Base-by-base conservation (phyloP, 768 basidiomycete genomes). In the Pleurotus pulmonarius region DNA sequence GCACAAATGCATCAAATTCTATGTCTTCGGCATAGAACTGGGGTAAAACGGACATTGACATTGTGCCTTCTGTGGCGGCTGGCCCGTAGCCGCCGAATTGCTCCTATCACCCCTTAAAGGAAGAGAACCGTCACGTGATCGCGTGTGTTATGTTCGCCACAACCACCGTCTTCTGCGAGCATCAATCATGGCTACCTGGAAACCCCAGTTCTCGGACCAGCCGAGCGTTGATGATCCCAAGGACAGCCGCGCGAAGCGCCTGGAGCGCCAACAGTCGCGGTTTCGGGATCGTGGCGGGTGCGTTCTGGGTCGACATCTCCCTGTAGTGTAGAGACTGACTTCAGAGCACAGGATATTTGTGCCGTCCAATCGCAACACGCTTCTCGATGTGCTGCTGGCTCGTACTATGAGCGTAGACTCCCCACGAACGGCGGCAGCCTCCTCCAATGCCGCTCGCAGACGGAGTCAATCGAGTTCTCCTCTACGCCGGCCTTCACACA, bases 221-320 rank as follows among this genome's bases (percentile, higher is more conserved):
- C 3, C 48, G 26, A 13, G 61, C 60, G 20, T 49, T 58, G 5
- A 55, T 11, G 63, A 76, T 47, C 80, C 82, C 12, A 79, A 84
- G 49, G 84, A 83, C 52, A 89, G 87, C 63, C 76, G 84, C 26
- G 77, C 79, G 0, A 71, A 84, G 47, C 81, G 88, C 44, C 64
- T 82, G 13, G 76, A 86, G 63, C 78, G 86, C 41, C 83, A 83
- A 58, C 82, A 88, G 61, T 76, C 85, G 34, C 75, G 87, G 22
- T 85, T 87, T 67, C 79, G 87, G 53, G 85, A 88, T 68, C 79
- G 85, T 54, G 85, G 85, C 57, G 84, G 85, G 84, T 85, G 26
- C 59, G 82, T 71, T 40, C 38, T 48, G 13, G 12, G 29, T 43
- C 5, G 29, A 9, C 55, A 38, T 43, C 22, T n/a, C 20, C 7